phyloP scores from a whole-genome alignment of 1,284 basidiomycete genomes.

The Ustilago lituana region DNA sequence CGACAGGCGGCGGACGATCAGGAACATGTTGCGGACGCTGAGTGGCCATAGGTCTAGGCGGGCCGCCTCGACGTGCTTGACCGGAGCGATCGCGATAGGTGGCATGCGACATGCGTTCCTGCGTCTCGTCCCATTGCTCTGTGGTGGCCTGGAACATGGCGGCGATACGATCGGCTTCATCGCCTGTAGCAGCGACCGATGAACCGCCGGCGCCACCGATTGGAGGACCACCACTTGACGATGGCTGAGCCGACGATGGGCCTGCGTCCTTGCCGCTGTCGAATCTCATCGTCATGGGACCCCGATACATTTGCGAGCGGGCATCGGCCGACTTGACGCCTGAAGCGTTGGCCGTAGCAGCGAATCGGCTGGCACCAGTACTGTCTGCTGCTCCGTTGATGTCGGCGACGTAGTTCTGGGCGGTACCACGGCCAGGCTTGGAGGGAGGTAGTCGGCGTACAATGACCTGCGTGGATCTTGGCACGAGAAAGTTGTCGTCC shows the following conservation, averaged over 20 bases:
- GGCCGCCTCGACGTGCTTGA: slow-evolving; percentile 55
- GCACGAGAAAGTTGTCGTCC: slow-evolving; percentile 89
- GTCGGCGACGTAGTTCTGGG: slow-evolving; percentile 81
- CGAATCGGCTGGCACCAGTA: slow-evolving; percentile 27
- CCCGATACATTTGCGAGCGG: slow-evolving; percentile 38
- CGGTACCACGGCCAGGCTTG: slow-evolving; percentile 89
- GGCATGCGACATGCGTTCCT: slow-evolving; percentile 90
- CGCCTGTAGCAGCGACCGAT: slow-evolving; percentile 30
- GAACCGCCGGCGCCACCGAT: slow-evolving; percentile 4
- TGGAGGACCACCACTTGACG: not conserved
- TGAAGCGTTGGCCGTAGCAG: slow-evolving; percentile 28
- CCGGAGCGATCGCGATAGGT: slow-evolving; percentile 62
- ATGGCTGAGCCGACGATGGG: slow-evolving; percentile 3
- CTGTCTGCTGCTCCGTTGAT: slow-evolving; percentile 63
- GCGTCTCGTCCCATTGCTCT: slow-evolving; percentile 93
- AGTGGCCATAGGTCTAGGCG: slow-evolving; percentile 40
- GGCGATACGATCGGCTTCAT: slow-evolving; percentile 73
- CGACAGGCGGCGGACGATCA: slow-evolving; percentile 69
- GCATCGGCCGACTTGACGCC: slow-evolving; percentile 26
- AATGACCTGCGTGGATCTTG: slow-evolving; percentile 91
- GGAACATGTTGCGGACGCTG: slow-evolving; percentile 38
- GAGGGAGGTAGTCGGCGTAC: slow-evolving; percentile 87
- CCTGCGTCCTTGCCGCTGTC: slow-evolving; percentile 69
- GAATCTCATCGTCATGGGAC: slow-evolving; percentile 83
- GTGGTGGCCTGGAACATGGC: slow-evolving; percentile 93